Percentiles rank a stretch among this genome's conserved stretches.
phyloP scores from a whole-genome alignment of 192 early-diverging fungal genomes.

The Jimgerdemannia flammicorona region DNA sequence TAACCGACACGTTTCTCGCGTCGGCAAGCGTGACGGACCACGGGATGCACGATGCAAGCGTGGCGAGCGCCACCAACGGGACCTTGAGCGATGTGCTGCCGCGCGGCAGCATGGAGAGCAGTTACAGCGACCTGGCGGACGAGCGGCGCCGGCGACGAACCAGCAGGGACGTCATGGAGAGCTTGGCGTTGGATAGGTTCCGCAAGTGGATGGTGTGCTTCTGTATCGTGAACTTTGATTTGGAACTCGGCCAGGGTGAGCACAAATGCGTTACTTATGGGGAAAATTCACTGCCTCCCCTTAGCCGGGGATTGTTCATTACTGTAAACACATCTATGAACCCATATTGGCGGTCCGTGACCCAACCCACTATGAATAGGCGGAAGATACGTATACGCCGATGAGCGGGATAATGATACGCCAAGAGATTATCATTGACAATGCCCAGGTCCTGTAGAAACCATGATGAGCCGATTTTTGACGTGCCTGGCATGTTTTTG shows the following conservation, averaged over 20 bases:
- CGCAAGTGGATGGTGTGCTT: constrained; percentile 71
- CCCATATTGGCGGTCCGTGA: too few species aligned
- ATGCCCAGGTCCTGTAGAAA: too few species aligned
- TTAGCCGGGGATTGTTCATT: too few species aligned
- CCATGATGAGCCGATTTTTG: too few species aligned
- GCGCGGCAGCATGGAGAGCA: neutral
- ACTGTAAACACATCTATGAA: too few species aligned
- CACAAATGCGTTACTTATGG: neutral
- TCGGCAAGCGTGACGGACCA: neutral
- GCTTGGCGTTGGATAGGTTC: constrained; percentile 37
- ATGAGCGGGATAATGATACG: too few species aligned
- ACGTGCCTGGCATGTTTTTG: neutral
- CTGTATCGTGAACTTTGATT: constrained; percentile 77
- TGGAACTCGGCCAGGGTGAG: constrained; percentile 73
- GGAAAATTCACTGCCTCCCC: neutral
- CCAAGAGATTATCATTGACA: too few species aligned
- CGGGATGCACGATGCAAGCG: neutral
- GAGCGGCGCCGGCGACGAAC: constrained; percentile 20
- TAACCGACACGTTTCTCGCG: neutral
- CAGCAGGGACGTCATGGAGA: constrained; percentile 36
- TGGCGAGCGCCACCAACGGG: neutral
- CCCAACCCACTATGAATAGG: too few species aligned
- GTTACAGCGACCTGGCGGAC: neutral
- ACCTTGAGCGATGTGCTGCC: neutral
- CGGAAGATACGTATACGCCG: too few species aligned